Percentiles rank a stretch among this genome's conserved stretches.
Conservation (phyloP, 495 filamentous ascomycete genomes). For the Hypoxylon intermedium region DNA sequence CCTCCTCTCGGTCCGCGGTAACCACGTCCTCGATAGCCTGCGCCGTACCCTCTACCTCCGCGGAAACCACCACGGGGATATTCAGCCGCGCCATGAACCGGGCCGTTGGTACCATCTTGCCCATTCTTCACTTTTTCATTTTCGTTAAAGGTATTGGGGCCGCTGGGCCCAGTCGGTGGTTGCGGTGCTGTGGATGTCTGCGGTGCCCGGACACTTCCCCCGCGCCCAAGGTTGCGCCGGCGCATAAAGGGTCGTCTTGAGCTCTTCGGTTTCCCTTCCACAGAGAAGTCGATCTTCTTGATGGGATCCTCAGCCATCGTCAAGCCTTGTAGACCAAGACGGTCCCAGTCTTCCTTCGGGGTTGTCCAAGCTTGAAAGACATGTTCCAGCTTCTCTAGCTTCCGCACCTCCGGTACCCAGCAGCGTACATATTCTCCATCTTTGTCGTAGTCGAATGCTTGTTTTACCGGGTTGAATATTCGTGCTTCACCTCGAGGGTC, state of each 20-base stretch:
- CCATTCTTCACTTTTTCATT: constrained; percentile 1
- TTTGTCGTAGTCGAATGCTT: constrained; percentile 72
- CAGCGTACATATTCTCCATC: constrained; percentile 68
- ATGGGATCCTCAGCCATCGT: constrained; percentile 64
- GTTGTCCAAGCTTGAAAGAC: constrained; percentile 72
- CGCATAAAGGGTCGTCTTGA: constrained; percentile 43
- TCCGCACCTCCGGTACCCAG: constrained; percentile 69
- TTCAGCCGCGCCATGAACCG: background rate
- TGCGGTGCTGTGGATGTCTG: constrained; percentile 5
- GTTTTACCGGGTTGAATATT: constrained; percentile 77
- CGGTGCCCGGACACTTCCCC: constrained; percentile 13
- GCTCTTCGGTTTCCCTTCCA: constrained; percentile 51
- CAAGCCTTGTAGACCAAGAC: constrained; percentile 56
- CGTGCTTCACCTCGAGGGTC: constrained; percentile 69
- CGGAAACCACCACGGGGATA: constrained; percentile 32
- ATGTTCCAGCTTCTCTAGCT: constrained; percentile 58
- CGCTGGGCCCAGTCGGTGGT: background rate
- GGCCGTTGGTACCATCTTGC: background rate
- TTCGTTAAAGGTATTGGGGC: constrained; percentile 4
- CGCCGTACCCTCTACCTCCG: constrained; percentile 39
- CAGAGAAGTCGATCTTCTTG: constrained; percentile 61
- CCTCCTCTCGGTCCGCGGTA: constrained; percentile 33
- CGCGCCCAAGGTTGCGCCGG: constrained; percentile 37
- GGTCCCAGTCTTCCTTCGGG: constrained; percentile 54
- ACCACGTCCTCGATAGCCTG: constrained; percentile 33